These are phyloP conservation scores for Haplosporangium gracile DNA, from an alignment of 192 early-diverging fungal species.

Conservation along the genomic window DNA sequence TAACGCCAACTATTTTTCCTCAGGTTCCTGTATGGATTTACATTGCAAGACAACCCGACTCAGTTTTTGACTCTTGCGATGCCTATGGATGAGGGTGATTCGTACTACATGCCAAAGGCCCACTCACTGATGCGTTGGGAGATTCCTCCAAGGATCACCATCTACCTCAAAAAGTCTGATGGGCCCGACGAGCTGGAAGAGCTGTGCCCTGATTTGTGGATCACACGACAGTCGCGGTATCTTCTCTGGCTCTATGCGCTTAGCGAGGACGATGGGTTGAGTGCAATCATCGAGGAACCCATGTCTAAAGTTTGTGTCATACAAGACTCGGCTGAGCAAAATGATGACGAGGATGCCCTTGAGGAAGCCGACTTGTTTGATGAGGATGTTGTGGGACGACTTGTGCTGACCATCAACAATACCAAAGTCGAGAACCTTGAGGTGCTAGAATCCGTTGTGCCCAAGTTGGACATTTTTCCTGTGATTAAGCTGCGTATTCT, in stretches of 20 bases:
- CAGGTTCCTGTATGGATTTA: constrained; percentile 79
- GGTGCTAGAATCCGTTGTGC: constrained; percentile 9
- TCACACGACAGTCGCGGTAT: constrained; percentile 25
- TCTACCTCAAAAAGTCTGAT: constrained; percentile 12
- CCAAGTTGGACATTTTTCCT: constrained; percentile 41
- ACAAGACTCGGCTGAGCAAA: not conserved
- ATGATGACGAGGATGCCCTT: not conserved
- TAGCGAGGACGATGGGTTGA: constrained; percentile 48
- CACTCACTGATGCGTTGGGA: constrained; percentile 36
- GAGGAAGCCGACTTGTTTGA: constrained; percentile 36
- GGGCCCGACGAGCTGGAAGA: constrained; percentile 25
- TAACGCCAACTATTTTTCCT: not conserved
- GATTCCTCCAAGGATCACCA: constrained; percentile 23
- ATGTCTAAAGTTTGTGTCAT: constrained; percentile 17
- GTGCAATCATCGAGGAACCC: constrained; percentile 37
- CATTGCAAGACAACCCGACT: constrained; percentile 64
- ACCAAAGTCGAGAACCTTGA: constrained; percentile 12
- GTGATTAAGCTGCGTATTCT: constrained; percentile 33
- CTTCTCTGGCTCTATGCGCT: constrained; percentile 53
- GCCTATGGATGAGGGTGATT: constrained; percentile 46
- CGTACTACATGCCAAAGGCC: constrained; percentile 49
- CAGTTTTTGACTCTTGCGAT: constrained; percentile 24
- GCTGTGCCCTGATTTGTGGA: constrained; percentile 30
- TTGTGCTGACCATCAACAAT: constrained; percentile 25
- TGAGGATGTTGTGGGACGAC: constrained; percentile 28